Base-by-base conservation (phyloP, 1,284 basidiomycete species). In the Wallemia mellicola region DNA sequence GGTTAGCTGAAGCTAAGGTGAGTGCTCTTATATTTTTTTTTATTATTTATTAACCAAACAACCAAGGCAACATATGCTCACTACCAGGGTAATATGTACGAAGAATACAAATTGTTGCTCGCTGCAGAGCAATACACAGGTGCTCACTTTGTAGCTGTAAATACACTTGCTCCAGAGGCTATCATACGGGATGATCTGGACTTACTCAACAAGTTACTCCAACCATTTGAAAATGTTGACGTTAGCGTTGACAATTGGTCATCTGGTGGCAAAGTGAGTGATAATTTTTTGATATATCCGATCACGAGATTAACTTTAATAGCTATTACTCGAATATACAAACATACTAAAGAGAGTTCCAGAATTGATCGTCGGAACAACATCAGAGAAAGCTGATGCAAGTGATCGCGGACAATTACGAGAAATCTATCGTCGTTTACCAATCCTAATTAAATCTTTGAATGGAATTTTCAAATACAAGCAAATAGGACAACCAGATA, bases 1-100 rank as follows among this genome's bases (percentile, higher is more conserved):
- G 92, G 92, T 75, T 96, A 26, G 78, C 83, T 61, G 84, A 88
- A 67, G 85, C 88, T 9, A 82, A 83, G 75, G 86, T 87, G 61
- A 32, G 68, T 63, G 5, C 15, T 9, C 7, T 7, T 19, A 7
- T 32, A 19, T 7, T 19, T 9, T 9, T 9, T 9, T 19, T 7
- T 9, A 32, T 19, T 19, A 32, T 32, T 32, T 32, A 32, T 19
- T 32, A 19, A 32, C 30, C n/a, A 19, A 9, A 19, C 30, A 27
- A 38, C 22, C 1, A 63, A 86, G 83, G 86, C 83, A 14, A 74
- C 78, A 48, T 71, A 78, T 64, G 78, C 81, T 1, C 73, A 81
- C 28, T 75, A 78, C 62, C 68, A 73, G 56, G 79, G 80, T 60
- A 73, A 83, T 54, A 67, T 82, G 1, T 94, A 78, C 67, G 73